Evolutionary conservation across 2,329 filamentous ascomycete species (phyloP), one percentile per base, ranked within the genome.

Genomic region (Fusarium odoratissimum): DNA sequence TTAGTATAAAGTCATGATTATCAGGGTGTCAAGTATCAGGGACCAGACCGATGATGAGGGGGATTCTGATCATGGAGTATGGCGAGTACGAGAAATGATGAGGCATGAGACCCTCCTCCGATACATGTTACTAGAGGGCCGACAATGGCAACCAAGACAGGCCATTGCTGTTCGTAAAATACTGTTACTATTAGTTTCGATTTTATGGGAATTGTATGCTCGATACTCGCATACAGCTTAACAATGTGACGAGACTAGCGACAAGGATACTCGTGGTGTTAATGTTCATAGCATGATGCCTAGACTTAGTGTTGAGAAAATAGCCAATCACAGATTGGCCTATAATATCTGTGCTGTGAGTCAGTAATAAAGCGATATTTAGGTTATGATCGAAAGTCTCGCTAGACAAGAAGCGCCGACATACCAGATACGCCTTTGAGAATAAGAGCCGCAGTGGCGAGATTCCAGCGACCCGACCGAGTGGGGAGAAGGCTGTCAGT

Each of bases 211-310:
- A 13, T 6, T 21, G 2, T 5, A 6, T 25, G 2, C n/a, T 37
- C 12, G 35, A 3, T 19, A 7, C 3, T 5, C 1, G 17, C 30
- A 23, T 44, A 57, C 54, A 46, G 38, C 30, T 25, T 6, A 57
- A 28, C 13, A 57, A 44, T 17, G 54, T 46, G 30, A 57, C 19
- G 4, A 35, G 8, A n/a, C 28, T 31, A 7, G 54, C 54, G 19
- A 25, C 12, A 16, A 57, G 40, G 12, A 57, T 46, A 45, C 54
- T 57, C 13, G 30, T 46, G 13, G 17, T 11, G 19, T 57, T 46
- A 33, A 57, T 23, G 19, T 25, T 57, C 54, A 57, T 35, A 3
- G 54, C 40, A 46, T 45, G 23, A 46, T 57, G 38, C n/a, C 28
- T 45, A 2, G 38, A 21, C 30, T 12, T 45, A 17, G n/a, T 56